Base-by-base conservation (phyloP, 2,329 filamentous ascomycete genomes). In the Gaeumannomyces sp. region DNA sequence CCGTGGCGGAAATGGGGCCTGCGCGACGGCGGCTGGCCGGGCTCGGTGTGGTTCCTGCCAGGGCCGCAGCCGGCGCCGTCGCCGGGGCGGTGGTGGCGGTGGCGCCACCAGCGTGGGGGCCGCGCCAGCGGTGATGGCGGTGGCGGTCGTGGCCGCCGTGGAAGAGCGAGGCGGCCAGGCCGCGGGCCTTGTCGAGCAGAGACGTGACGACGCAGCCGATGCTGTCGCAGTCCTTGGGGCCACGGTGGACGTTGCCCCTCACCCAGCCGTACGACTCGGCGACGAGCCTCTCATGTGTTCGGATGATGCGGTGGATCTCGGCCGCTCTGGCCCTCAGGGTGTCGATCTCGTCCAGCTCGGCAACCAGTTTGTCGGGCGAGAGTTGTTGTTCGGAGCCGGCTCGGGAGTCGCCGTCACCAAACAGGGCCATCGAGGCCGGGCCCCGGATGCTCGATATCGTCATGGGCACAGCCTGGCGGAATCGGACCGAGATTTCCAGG, bases 391-490 rank as follows among this genome's bases (percentile, higher is more conserved):
- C n/a, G 11, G 56, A 29, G 28, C n/a, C 60, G 25, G 65, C 69
- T n/a, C 64, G 57, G 61, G 70, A 63, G 38, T 70, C 61, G 38
- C 67, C 64, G 60, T 68, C 65, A 66, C 67, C 64, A 67, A 70
- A 66, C 38, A 70, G 69, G 3, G 72, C 71, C 64, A 76, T 69
- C n/a, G 74, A 74, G 27, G 73, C 74, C 27, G 77, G 75, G 5
- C 77, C 77, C 60, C 79, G 76, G 64, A 83, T 73, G 11, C 77
- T 74, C 45, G 78, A 71, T 35, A 84, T 76, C 60, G 76, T 73
- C 27, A 76, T 73, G 0, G 81, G 79, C 2, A 71, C 68, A 7
- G 75, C 76, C 69, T 84, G 82, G 68, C 76, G 77, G 71, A 85
- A 83, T 22, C 77, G 74, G 64, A 79, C 70, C 27, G 74, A 75